Conservation (phyloP, 768 basidiomycete genomes). For the Suillus cothurnatus region DNA sequence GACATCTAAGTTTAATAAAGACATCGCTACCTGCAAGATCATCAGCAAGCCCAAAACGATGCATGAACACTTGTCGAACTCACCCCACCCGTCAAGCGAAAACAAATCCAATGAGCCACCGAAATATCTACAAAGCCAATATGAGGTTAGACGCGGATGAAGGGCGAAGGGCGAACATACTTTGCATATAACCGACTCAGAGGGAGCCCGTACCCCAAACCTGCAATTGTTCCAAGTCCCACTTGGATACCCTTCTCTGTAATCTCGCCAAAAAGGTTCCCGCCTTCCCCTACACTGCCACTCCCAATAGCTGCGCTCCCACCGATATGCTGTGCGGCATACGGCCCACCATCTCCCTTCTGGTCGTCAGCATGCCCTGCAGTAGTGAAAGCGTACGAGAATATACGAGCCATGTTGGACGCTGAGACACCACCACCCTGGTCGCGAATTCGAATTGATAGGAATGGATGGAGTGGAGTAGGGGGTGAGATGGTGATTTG, state of each 20-base stretch:
- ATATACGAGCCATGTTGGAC: constrained; percentile 73
- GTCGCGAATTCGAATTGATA: constrained; percentile 81
- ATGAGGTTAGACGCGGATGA: not conserved
- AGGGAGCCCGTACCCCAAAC: constrained; percentile 83
- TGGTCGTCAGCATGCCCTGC: constrained; percentile 55
- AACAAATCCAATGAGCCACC: constrained; percentile 84
- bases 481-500: constrained; percentile 71
- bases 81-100: constrained; percentile 84
- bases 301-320: constrained; percentile 65
- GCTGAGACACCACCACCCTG: constrained; percentile 85
- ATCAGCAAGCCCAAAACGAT: not conserved
- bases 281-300: constrained; percentile 41
- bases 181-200: constrained; percentile 77
- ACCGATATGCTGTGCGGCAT: constrained; percentile 78
- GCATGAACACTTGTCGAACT: constrained; percentile 20
- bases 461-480: constrained; percentile 41
- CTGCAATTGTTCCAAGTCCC: constrained; percentile 88
- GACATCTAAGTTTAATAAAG: constrained; percentile 51
- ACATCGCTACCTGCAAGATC: constrained; percentile 47
- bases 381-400: constrained; percentile 92
- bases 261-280: constrained; percentile 74
- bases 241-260: constrained; percentile 75
- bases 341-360: constrained; percentile 60
- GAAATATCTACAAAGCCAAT: constrained; percentile 60
- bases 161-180: constrained; percentile 32